Evolutionary conservation across 192 early-diverging fungal genomes (phyloP), one percentile per base, ranked within the genome.

Genomic region (Coemansia sp.): DNA sequence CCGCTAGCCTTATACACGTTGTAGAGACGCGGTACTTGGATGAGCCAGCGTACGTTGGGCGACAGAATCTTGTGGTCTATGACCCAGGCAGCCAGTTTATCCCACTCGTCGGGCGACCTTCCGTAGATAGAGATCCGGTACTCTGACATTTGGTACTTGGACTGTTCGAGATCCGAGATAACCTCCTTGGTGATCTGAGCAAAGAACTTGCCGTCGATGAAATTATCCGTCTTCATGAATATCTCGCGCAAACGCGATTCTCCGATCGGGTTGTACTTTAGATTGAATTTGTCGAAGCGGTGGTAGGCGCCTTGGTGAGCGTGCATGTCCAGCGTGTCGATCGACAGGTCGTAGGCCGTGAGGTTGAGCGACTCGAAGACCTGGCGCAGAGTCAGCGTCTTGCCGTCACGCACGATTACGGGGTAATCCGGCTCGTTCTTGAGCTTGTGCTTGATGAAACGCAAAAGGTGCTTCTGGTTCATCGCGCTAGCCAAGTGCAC

Each of bases 241-340:
- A 98, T 97, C 76, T 96, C 95, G 59, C 96, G 83, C 52, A 98
- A 79, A 67, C 96, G 94, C 41, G 93, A 95, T 77, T 97, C 95
- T 29, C 96, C 96, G 54, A 98, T 86, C 10, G 96, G 96, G 66
- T 96, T 96, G 77, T 98, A 98, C 77, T 98, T 97, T 27, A 95
- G 79, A 74, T 98, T 98, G 87, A 98, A 98, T 79, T 97, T 96
- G 85, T 96, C 96, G 66, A 98, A 96, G 43, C 94, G 86, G 84
- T 98, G 95, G 87, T 96, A 98, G 3, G 95, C 93, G 83, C 95
- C 94, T 63, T 95, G 95, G 86, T 98, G 95, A 1, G 95, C 93
- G 76, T 98, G 96, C 94, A 97, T 97, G 75, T 98, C 96, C 67
- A 98, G 83, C 3, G 94, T 98, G 78, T 98, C 96, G 68, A 97